phyloP scores from a whole-genome alignment of 495 filamentous ascomycete species.

The Rusavskia elegans region DNA sequence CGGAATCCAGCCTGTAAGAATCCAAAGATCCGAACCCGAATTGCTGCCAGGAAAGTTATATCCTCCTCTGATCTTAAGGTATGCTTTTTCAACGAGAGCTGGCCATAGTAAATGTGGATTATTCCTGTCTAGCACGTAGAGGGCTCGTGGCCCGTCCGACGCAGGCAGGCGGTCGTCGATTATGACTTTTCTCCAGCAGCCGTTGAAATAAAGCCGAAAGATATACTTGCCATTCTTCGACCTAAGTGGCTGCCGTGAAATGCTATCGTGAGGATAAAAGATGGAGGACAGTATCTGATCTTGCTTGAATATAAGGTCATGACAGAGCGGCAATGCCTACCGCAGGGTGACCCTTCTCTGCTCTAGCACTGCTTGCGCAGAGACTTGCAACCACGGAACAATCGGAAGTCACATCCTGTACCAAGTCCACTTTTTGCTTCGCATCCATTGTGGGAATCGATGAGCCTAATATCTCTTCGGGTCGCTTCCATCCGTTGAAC shows the following conservation, averaged over 20 bases:
- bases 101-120: slow-evolving; percentile 71
- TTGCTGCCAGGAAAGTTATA: slow-evolving; percentile 99
- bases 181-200: slow-evolving; percentile 68
- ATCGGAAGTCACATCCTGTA: slow-evolving; percentile 87
- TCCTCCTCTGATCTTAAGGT: slow-evolving; percentile 88
- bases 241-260: slow-evolving; percentile 33
- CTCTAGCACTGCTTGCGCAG: slow-evolving; percentile 60
- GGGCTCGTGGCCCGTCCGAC: slow-evolving; percentile 50
- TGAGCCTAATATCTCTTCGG: slow-evolving; percentile 33
- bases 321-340: slow-evolving; percentile 19
- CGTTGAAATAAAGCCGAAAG: slow-evolving; percentile 87
- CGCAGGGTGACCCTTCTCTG: slow-evolving; percentile 41
- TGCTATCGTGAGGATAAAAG: slow-evolving; percentile 56
- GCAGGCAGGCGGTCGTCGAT: slow-evolving; percentile 87
- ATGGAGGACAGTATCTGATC: slow-evolving; percentile 47
- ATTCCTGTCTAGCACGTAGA: slow-evolving; percentile 80
- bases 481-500: slow-evolving; percentile 71
- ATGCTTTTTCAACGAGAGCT: slow-evolving; percentile 92
- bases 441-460: slow-evolving; percentile 35
- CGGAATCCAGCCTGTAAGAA: slow-evolving; percentile 89
- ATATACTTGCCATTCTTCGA: slow-evolving; percentile 81
- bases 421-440: slow-evolving; percentile 49
- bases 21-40: slow-evolving; percentile 82
- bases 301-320: slow-evolving; percentile 11
- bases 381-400: slow-evolving; percentile 95